Evolutionary conservation across 208 protist genomes (phyloP), one percentile per base, ranked within the genome.

Genomic region (Acanthamoeba healyi): DNA sequence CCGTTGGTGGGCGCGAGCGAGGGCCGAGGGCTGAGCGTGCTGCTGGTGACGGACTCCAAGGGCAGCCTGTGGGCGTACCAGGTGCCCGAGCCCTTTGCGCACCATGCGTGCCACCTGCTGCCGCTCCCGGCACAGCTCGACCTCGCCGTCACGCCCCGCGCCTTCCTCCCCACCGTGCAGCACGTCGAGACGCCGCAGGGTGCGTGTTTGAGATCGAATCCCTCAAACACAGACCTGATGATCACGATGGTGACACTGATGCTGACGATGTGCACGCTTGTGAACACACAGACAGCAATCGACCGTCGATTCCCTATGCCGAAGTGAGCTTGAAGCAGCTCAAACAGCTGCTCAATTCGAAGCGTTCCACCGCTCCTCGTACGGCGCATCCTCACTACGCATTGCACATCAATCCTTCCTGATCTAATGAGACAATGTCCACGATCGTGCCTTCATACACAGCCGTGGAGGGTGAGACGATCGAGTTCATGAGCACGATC

Each of bases 11-110:
- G 61, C 7, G 61, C 9, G 22, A 7, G 61, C 10, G 61, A 70
- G 61, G 61, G 61, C n/a, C n/a, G n/a, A 26, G 7, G 61, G 61
- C 61, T 70, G 14, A 70, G 61, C 61, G 61, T 70, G 14, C 61
- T 70, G 61, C 61, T 70, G 14, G 61, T 70, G 61, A 70, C 61
- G 26, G 61, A 70, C 61, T 70, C 61, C 61, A 70, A 70, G 61
- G 29, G 61, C 61, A 70, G 61, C 61, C 61, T 70, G 14, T 70
- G 61, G 61, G 61, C 61, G 14, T 70, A 70, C 22, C 61, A 70
- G n/a, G 61, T 70, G 61, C 61, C 61, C 7, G 61, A 70, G 29
- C 61, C 61, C 61, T 70, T 70, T 70, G 61, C 22, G 61, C 61
- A 70, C 7, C 61, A 29, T 24, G 61, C 61, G 29, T 70, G 61